Evolutionary conservation across 2,329 filamentous ascomycete genomes (phyloP).

Genomic region (Metarhizium humberi): DNA sequence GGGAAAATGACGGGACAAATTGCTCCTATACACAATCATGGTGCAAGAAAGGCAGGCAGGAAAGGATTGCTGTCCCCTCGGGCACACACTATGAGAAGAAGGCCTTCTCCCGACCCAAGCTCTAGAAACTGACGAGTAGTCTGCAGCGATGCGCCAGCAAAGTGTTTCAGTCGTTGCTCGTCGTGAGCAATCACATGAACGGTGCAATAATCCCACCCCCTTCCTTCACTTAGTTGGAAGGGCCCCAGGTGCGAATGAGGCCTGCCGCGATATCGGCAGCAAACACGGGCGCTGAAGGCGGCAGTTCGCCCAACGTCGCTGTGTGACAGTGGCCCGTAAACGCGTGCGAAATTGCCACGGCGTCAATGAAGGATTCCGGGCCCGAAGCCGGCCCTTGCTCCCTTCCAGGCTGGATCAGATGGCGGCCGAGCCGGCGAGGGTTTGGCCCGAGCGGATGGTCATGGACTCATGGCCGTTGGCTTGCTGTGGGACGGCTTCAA

Average conservation of each 20-base stretch:
- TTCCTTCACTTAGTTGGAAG: constrained; percentile 34
- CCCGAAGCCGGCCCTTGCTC: not conserved
- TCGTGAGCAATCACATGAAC: constrained; percentile 20
- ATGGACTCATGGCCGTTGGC: not conserved
- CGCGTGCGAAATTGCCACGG: constrained; percentile 38
- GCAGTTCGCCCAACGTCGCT: constrained; percentile 47
- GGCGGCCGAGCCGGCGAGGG: no score
- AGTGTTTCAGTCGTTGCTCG: constrained; percentile 12
- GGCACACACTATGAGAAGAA: constrained; percentile 32
- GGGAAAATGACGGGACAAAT: no score
- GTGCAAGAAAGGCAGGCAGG: no score
- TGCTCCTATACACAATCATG: no score
- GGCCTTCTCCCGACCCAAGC: constrained; percentile 45
- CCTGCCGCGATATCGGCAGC: constrained; percentile 49
- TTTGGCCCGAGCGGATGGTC: no score
- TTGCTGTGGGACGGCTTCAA: not conserved
- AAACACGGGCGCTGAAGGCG: constrained; percentile 45
- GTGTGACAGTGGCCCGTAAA: constrained; percentile 56
- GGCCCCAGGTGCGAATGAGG: constrained; percentile 46
- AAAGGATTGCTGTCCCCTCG: not conserved
- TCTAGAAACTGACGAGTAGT: constrained; percentile 40
- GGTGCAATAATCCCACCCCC: no score
- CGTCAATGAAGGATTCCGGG: constrained; percentile 38
- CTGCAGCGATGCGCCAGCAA: constrained; percentile 4
- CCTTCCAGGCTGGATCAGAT: no score